Evolutionary conservation across 257 asterid genomes (phyloP).

Genomic region (Jacaranda copaia): DNA sequence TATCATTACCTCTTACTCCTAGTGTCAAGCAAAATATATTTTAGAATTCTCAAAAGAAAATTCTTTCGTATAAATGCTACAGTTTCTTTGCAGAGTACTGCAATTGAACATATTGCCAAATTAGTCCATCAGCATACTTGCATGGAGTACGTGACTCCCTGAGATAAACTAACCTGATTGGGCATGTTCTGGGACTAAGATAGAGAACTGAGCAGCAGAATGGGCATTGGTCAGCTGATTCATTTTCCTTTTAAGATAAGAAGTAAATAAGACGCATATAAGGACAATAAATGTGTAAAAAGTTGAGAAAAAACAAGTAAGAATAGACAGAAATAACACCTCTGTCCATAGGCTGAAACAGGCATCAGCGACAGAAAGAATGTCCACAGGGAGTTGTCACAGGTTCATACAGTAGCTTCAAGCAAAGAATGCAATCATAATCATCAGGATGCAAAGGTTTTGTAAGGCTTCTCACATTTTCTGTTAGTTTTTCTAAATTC

Average conservation of each 20-base stretch:
- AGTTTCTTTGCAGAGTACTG: not conserved
- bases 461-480: constrained; percentile 58
- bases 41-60: not conserved
- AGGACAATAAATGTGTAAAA: constrained; percentile 3
- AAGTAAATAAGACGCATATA: constrained; percentile 14
- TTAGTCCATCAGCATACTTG: too few relatives aligned
- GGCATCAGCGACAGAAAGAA: constrained; percentile 95
- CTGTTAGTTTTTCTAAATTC: constrained; percentile 61
- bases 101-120: not conserved
- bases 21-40: not conserved
- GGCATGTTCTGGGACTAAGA: constrained; percentile 78
- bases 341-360: constrained; percentile 96
- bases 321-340: constrained; percentile 49
- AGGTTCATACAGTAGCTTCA: constrained; percentile 90
- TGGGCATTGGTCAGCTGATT: constrained; percentile 88
- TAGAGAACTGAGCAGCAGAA: constrained; percentile 92
- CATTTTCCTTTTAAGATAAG: constrained; percentile 20
- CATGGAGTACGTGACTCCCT: not conserved
- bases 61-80: not conserved
- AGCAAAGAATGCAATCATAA: constrained; percentile 93
- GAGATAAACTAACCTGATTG: constrained; percentile 70
- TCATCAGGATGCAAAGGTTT: constrained; percentile 82
- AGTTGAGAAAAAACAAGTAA: constrained; percentile 19
- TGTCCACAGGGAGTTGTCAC: constrained; percentile 98
- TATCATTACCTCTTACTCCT: not conserved